Conservation (phyloP, 495 filamentous ascomycete species). For the Hypoxylon lienhwacheense region DNA sequence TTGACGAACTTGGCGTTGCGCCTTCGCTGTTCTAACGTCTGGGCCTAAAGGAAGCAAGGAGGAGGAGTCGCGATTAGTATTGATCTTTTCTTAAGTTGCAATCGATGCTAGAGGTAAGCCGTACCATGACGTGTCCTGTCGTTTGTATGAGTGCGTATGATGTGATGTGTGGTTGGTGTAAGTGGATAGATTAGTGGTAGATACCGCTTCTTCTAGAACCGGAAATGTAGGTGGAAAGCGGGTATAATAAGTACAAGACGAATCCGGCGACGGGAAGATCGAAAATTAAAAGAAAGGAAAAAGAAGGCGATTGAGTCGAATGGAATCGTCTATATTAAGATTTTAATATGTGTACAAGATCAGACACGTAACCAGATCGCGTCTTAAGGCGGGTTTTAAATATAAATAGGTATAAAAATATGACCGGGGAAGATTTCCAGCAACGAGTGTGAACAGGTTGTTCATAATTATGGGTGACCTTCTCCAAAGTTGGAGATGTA, state of each 20-base stretch:
- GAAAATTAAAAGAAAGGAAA: background rate
- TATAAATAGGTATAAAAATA: constrained; percentile 14
- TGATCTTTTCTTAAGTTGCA: background rate
- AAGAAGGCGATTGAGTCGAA: background rate
- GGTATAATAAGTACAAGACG: constrained; percentile 2
- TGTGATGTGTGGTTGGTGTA: background rate
- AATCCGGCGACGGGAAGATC: background rate
- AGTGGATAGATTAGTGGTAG: background rate
- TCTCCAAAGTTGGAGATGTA: constrained; percentile 31
- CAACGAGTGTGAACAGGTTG: constrained; percentile 31
- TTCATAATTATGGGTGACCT: too few relatives aligned
- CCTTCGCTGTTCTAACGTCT: constrained; percentile 91
- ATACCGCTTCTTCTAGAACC: too few relatives aligned
- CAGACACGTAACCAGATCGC: constrained; percentile 13
- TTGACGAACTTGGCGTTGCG: constrained; percentile 85
- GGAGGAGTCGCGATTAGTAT: background rate
- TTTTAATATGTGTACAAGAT: constrained; percentile 18
- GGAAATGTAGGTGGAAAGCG: background rate
- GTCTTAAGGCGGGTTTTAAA: constrained; percentile 8
- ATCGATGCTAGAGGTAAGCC: too few relatives aligned
- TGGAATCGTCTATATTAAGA: background rate
- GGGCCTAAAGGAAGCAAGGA: constrained; percentile 59
- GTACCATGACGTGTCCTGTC: too few relatives aligned
- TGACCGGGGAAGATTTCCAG: constrained; percentile 6
- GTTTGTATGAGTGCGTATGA: constrained; percentile 11